Percentiles rank a stretch among this genome's conserved stretches.
Evolutionary conservation across 208 protist genomes (phyloP).

Genomic region (Novymonas esmeraldas): DNA sequence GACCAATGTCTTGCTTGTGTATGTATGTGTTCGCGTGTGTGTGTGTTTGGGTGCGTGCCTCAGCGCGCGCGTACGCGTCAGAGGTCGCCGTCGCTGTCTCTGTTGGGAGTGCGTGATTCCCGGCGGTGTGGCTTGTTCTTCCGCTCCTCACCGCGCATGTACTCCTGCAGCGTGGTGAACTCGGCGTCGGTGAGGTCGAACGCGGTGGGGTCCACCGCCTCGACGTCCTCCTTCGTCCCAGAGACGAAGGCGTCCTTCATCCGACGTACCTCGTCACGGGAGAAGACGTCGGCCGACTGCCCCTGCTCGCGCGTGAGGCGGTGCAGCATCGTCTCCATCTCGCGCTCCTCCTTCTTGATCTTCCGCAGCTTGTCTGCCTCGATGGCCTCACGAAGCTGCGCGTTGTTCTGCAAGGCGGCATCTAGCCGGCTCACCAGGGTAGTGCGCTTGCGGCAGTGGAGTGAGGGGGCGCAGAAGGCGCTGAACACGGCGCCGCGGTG

Average conservation of each 20-base stretch:
- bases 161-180: slow-evolving; percentile 41
- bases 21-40: too few species aligned
- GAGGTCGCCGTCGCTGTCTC: slow-evolving; percentile 14
- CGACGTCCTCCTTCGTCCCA: slow-evolving; percentile 53
- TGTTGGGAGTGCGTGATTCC: neutral
- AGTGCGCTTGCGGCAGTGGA: slow-evolving; percentile 19
- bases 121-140: neutral
- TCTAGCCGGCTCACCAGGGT: slow-evolving; percentile 12
- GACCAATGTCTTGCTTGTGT: too few species aligned
- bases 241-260: slow-evolving; percentile 57
- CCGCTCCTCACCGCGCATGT: slow-evolving; percentile 14
- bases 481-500: slow-evolving; percentile 10
- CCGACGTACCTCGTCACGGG: slow-evolving; percentile 58
- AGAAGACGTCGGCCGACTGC: slow-evolving; percentile 56
- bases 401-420: slow-evolving; percentile 11
- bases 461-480: slow-evolving; percentile 12
- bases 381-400: slow-evolving; percentile 12
- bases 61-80: neutral
- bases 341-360: slow-evolving; percentile 57
- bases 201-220: slow-evolving; percentile 54
- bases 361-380: slow-evolving; percentile 18
- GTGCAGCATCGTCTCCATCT: slow-evolving; percentile 81
- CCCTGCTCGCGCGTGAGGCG: slow-evolving; percentile 51
- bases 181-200: slow-evolving; percentile 64
- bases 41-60: neutral